Percentiles rank a stretch among this genome's conserved stretches.
phyloP scores from a whole-genome alignment of 352 stramenopile species.

The Phytophthora boehmeriae region DNA sequence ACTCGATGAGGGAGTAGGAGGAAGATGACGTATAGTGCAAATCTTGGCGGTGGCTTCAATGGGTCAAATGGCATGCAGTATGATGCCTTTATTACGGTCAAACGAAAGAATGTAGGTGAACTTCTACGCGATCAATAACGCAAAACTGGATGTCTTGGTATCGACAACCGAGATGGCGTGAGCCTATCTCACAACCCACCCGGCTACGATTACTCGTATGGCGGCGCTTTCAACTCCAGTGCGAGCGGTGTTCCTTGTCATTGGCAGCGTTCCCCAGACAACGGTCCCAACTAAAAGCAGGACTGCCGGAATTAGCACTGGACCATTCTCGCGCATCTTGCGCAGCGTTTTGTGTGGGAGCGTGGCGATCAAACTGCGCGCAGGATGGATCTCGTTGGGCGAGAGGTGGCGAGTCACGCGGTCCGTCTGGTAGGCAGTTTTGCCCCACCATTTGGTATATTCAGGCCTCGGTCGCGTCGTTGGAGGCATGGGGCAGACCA shows the following conservation, averaged over 20 bases:
- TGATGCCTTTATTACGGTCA: too few relatives aligned
- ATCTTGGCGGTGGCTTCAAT: too few relatives aligned
- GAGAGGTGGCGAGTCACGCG: slow-evolving; percentile 66
- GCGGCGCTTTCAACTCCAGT: slow-evolving; percentile 61
- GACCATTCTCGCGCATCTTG: slow-evolving; percentile 71
- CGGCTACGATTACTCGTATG: too few relatives aligned
- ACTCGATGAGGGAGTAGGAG: too few relatives aligned
- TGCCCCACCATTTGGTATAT: slow-evolving; percentile 63
- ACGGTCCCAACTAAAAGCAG: slow-evolving; percentile 64
- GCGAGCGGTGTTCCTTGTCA: slow-evolving; percentile 65
- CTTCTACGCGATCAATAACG: too few relatives aligned
- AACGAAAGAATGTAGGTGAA: too few relatives aligned
- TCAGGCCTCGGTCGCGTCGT: slow-evolving; percentile 6
- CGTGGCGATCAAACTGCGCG: slow-evolving; percentile 58
- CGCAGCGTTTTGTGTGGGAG: slow-evolving; percentile 68
- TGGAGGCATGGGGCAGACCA: neutral
- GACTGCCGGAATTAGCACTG: slow-evolving; percentile 54
- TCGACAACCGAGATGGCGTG: too few relatives aligned
- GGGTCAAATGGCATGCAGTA: too few relatives aligned
- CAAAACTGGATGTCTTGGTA: too few relatives aligned
- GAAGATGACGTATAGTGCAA: too few relatives aligned
- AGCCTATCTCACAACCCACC: too few relatives aligned
- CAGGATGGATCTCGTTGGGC: slow-evolving; percentile 53
- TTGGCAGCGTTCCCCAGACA: slow-evolving; percentile 62
- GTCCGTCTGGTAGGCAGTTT: slow-evolving; percentile 52